Conservation (phyloP, 768 basidiomycete species). For the Amanita brunnescens region DNA sequence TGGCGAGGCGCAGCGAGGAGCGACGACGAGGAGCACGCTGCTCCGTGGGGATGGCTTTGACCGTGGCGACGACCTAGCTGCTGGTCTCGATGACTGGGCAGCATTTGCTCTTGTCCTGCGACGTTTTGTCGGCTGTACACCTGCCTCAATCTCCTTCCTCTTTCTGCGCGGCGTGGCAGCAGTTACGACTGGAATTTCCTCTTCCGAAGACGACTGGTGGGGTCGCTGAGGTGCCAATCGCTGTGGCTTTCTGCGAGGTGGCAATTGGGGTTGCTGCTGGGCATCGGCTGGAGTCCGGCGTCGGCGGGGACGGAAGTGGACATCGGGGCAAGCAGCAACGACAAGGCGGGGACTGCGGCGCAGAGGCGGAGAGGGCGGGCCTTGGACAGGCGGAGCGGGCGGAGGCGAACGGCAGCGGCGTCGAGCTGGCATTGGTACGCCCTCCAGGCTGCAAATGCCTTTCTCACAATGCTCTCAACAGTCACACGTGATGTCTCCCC, state of each 20-base stretch:
- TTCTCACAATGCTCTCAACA: no score
- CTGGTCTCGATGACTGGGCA: background rate
- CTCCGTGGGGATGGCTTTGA: background rate
- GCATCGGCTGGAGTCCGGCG: background rate
- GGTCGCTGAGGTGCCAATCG: background rate
- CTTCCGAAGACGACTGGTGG: conserved; percentile 1
- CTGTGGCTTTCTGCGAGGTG: background rate
- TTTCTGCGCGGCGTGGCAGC: background rate
- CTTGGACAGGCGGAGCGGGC: background rate
- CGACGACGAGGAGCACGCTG: background rate
- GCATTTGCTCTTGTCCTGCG: background rate
- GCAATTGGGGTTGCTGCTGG: background rate
- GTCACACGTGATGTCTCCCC: no score
- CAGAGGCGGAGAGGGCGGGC: background rate
- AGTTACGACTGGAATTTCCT: background rate
- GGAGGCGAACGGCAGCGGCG: background rate
- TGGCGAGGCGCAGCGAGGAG: background rate
- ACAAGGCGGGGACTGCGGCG: conserved; percentile 7
- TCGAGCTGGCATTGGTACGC: background rate
- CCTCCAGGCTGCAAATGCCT: no score
- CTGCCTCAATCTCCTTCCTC: conserved; percentile 6
- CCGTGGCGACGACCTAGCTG: background rate
- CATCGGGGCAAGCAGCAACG: background rate
- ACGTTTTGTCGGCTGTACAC: conserved; percentile 1
- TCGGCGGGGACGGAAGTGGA: background rate